Evolutionary conservation across 768 basidiomycete species (phyloP), one percentile per base, ranked within the genome.

Genomic region (Macrolepiota dolichaula): DNA sequence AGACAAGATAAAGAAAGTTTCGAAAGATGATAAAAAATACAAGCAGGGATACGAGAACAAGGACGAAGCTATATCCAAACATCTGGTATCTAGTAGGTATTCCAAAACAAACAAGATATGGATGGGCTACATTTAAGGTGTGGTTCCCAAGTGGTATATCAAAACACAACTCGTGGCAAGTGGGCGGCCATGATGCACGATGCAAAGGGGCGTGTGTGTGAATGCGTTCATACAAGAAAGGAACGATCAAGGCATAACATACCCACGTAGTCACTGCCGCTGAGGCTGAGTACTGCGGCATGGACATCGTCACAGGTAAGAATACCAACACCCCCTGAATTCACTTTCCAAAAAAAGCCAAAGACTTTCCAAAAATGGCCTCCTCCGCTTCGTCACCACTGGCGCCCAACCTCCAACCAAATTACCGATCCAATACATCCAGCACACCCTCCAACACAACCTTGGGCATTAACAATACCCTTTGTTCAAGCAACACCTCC

Each of bases 401-500:
- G 15, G 19, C 7, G 19, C n/a, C 10, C 42, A 7, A 44, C 6
- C 12, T n/a, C 9, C 3, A 38, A 13, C 38, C 52, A 19, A 22
- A 19, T 32, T 44, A 60, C 29, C 51, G 42, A 36, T 62, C 60
- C 63, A 81, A 69, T 25, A 79, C 74, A 55, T 80, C 79, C 55
- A 81, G 65, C 10, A 89, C 87, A n/a, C 85, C 85, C 68, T 91
- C 89, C 59, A 91, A 72, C 42, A 92, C 84, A 2, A 91, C 88
- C 70, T 89, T 91, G n/a, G 90, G 89, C 68, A 79, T 79, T 60
- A 91, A 74, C 53, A 92, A 72, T 56, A 86, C 71, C 66, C 85
- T 80, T 63, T 80, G 79, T 55, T 90, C 89, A 46, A 85, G 70
- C 25, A 66, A 70, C 36, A 77, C 80, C 32, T 78, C 81, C 6